Percentiles rank a stretch among this genome's conserved stretches.
These are phyloP conservation scores for Lactifluus pinguis DNA, from an alignment of 768 basidiomycete species.

Conservation along the genomic window DNA sequence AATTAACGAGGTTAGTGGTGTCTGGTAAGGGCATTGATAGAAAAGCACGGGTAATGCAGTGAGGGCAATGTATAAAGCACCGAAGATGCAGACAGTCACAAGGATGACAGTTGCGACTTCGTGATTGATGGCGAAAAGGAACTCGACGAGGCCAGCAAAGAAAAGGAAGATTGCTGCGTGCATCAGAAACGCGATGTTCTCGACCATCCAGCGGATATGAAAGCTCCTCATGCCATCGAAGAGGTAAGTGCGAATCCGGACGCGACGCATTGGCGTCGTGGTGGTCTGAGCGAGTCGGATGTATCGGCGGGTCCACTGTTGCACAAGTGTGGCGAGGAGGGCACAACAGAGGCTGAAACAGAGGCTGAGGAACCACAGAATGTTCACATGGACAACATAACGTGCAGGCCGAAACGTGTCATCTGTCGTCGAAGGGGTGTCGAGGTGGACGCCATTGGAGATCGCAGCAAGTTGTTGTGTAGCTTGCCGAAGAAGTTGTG, in stretches of 20 bases:
- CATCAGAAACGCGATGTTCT: not conserved
- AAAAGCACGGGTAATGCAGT: not conserved
- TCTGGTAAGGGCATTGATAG: not conserved
- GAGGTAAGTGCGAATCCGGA: conserved; percentile 8
- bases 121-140: not conserved
- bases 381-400: conserved; percentile 9
- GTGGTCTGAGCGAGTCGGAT: not conserved
- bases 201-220: not conserved
- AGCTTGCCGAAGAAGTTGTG: not conserved
- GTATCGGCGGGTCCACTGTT: conserved; percentile 13
- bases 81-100: not conserved
- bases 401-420: not conserved
- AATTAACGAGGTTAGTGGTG: not conserved
- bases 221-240: not conserved
- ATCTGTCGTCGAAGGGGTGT: not conserved
- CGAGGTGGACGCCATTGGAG: not conserved
- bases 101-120: not conserved
- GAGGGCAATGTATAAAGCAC: not conserved
- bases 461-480: conserved; percentile 2
- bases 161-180: conserved; percentile 1
- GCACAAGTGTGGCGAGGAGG: conserved; percentile 10
- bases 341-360: conserved; percentile 5
- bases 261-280: not conserved
- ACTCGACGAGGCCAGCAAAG: not conserved
- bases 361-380: conserved; percentile 18